Base-by-base conservation (phyloP, 2,329 filamentous ascomycete species). In the Xylariales sp. region DNA sequence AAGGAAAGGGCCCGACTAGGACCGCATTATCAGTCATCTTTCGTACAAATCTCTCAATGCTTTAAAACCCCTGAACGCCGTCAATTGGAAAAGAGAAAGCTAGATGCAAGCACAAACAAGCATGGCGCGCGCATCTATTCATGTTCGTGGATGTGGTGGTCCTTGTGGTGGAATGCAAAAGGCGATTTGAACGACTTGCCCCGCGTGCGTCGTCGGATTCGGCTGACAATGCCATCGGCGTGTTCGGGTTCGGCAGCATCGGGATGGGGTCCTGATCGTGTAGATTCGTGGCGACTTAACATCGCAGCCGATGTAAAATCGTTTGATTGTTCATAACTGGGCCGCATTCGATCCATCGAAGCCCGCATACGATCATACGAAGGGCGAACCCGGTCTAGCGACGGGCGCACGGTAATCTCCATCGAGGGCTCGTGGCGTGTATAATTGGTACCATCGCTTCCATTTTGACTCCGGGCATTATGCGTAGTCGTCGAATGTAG, bases 221-320 rank as follows among this genome's bases (percentile, higher is more conserved):
- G 46, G 32, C 40, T 50, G n/a, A 59, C 54, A 29, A 60, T 45
- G n/a, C 53, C 54, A 24, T 40, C 46, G 14, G 42, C 50, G 33
- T 53, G 21, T 45, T 40, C 17, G 37, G 39, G 13, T 11, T 41
- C 23, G 11, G 32, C n/a, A 24, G 24, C 20, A 2, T 20, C 34
- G 17, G 31, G 19, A 11, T 41, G 13, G 5, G 33, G 36, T 16
- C 43, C 58, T 42, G 74, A 81, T 38, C 79, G 76, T 34, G 72
- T 78, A 17, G 85, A 90, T 66, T 96, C 93, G 48, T 95, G 79
- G 45, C 89, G 77, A 33, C 83, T 83, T 48, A 98, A 67, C 57
- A 91, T 81, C 25, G 88, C 88, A 12, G 90, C 90, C 19, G 86
- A 90, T 1, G 91, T 95, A 55, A 96, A 95, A 53, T 97, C 93